These are phyloP conservation scores for Senna tora DNA, from an alignment of 306 rosid genomes.

Conservation along the genomic window DNA sequence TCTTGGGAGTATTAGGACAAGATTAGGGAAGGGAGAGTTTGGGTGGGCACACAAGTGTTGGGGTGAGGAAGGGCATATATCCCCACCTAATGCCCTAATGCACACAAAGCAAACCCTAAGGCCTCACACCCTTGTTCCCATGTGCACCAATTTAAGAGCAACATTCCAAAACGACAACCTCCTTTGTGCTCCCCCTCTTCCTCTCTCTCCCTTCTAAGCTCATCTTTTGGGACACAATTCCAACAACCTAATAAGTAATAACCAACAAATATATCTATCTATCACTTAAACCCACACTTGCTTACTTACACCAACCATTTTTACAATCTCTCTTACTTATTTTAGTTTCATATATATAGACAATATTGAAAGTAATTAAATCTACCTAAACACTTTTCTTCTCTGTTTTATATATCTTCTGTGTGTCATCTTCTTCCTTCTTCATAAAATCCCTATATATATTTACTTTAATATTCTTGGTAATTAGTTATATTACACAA, in stretches of 20 bases:
- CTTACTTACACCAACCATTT: too few species aligned
- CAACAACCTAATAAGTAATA: too few species aligned
- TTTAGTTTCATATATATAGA: too few species aligned
- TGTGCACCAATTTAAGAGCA: slow-evolving; percentile 94
- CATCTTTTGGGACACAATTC: slow-evolving; percentile 49
- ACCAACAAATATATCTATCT: not conserved
- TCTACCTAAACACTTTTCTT: too few species aligned
- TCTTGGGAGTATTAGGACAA: slow-evolving; percentile 81
- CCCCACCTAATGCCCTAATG: slow-evolving; percentile 70
- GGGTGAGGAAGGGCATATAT: slow-evolving; percentile 86
- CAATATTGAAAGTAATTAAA: too few species aligned
- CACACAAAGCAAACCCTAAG: slow-evolving; percentile 65
- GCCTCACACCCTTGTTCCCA: slow-evolving; percentile 95
- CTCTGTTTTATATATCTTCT: too few species aligned
- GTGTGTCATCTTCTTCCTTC: too few species aligned
- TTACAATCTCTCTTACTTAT: too few species aligned
- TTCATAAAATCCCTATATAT: too few species aligned
- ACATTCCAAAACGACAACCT: slow-evolving; percentile 91
- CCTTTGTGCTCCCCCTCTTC: slow-evolving; percentile 58
- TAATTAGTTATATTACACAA: too few species aligned
- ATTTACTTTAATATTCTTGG: too few species aligned
- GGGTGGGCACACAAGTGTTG: slow-evolving; percentile 83
- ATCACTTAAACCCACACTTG: too few species aligned
- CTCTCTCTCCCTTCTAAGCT: slow-evolving; percentile 40
- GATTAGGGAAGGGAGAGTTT: slow-evolving; percentile 62